Evolutionary conservation across 495 filamentous ascomycete genomes (phyloP).

Genomic region (Penicillium simplicissimum): DNA sequence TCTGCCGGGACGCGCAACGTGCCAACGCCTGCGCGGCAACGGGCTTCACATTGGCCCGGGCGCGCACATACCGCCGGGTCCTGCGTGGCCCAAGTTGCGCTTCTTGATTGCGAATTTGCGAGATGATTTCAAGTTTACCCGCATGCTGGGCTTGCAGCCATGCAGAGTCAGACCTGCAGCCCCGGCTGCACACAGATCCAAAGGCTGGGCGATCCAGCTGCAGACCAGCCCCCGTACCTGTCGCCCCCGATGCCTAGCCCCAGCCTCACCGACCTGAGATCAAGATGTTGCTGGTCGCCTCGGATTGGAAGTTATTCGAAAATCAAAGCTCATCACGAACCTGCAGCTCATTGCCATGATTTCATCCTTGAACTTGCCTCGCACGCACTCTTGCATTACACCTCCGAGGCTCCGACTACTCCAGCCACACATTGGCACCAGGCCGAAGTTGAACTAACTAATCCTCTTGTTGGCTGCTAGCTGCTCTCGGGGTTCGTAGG

Average conservation of each 20-base stretch:
- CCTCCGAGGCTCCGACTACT: background rate
- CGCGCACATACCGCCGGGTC: constrained; percentile 7
- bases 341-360: background rate
- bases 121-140: background rate
- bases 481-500: background rate
- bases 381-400: constrained; percentile 6
- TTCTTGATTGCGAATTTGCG: too few species aligned
- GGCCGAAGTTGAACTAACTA: background rate
- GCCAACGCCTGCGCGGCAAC: background rate
- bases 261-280: background rate
- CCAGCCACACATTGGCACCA: constrained; percentile 5
- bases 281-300: background rate
- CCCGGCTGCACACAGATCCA: background rate
- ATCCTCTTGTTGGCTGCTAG: background rate
- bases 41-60: constrained; percentile 1
- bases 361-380: background rate
- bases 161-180: background rate
- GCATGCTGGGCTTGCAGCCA: background rate
- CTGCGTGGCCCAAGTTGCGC: background rate
- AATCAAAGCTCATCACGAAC: background rate
- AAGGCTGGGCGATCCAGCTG: background rate
- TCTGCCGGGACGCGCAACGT: constrained; percentile 21
- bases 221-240: background rate
- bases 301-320: background rate
- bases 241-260: background rate